These are phyloP conservation scores for Podospora bellae-mahoneyi DNA, from an alignment of 495 filamentous ascomycete species.

Conservation along the genomic window DNA sequence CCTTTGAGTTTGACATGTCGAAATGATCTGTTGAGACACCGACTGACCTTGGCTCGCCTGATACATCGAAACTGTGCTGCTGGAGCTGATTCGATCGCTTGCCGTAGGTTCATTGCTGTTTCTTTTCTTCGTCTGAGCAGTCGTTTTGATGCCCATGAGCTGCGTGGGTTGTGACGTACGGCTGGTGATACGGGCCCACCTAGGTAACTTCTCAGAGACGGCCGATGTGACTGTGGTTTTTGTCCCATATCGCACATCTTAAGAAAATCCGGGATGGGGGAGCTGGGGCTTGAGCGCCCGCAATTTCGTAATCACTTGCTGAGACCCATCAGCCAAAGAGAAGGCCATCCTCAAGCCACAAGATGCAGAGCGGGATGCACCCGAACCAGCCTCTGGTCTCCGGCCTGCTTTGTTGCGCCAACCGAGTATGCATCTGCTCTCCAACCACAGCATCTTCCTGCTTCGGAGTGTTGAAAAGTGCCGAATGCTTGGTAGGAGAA, in stretches of 20 bases:
- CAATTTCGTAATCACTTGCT: background rate
- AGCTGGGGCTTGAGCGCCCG: slow-evolving; percentile 3
- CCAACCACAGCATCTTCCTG: background rate
- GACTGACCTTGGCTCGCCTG: background rate
- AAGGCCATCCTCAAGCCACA: background rate
- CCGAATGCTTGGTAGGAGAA: background rate
- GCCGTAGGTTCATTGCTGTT: background rate
- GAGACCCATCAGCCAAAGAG: background rate
- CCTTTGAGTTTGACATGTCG: background rate
- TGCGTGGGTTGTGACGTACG: background rate
- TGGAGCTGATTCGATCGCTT: background rate
- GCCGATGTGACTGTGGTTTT: slow-evolving; percentile 2
- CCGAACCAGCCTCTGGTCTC: background rate
- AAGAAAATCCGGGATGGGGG: slow-evolving; percentile 35
- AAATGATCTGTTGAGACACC: background rate
- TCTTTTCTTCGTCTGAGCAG: background rate
- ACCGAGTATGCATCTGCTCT: background rate
- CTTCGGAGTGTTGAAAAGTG: background rate
- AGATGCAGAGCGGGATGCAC: slow-evolving; percentile 5
- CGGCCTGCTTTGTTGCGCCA: background rate
- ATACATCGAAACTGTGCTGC: background rate
- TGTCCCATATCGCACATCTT: slow-evolving; percentile 46
- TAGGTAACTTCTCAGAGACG: background rate
- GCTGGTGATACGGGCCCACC: slow-evolving; percentile 1
- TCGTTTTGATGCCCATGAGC: background rate